Conservation (phyloP, 2,329 filamentous ascomycete genomes). For the Cryphonectria carpinicola region DNA sequence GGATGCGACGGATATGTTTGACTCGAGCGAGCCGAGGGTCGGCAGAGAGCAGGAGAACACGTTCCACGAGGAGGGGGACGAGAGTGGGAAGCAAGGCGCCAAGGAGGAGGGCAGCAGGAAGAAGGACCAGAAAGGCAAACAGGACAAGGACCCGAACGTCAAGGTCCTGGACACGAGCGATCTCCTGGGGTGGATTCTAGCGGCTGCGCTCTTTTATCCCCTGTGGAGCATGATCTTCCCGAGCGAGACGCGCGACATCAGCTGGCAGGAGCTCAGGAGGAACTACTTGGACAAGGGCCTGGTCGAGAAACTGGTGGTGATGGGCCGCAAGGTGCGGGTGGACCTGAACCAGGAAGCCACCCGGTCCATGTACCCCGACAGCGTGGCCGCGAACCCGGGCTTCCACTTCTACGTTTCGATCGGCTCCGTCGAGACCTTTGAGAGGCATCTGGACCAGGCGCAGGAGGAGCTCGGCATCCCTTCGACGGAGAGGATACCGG, state of each 20-base stretch:
- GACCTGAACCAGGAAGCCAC: constrained; percentile 78
- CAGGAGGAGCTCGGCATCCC: constrained; percentile 89
- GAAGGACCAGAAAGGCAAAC: constrained; percentile 38
- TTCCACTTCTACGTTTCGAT: constrained; percentile 95
- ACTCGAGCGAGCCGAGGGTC: constrained; percentile 34
- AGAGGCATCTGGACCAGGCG: constrained; percentile 83
- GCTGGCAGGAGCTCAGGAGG: constrained; percentile 94
- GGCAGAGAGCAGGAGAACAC: constrained; percentile 34
- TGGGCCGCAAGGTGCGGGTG: constrained; percentile 74
- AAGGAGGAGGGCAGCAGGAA: constrained; percentile 41
- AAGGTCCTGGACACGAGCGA: constrained; percentile 44
- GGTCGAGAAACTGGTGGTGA: constrained; percentile 88
- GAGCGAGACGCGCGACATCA: constrained; percentile 72
- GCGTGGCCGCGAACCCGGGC: constrained; percentile 66
- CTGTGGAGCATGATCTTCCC: constrained; percentile 48
- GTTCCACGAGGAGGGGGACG: constrained; percentile 29
- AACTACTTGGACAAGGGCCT: constrained; percentile 96
- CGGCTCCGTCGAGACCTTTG: constrained; percentile 91
- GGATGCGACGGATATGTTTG: constrained; percentile 30
- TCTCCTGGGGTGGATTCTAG: constrained; percentile 55
- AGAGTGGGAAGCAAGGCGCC: constrained; percentile 24
- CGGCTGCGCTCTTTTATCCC: constrained; percentile 50
- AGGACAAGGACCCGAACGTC: constrained; percentile 28
- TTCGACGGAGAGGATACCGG: constrained; percentile 84
- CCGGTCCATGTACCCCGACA: constrained; percentile 74